phyloP scores from a whole-genome alignment of 2,329 filamentous ascomycete species.

The Epichloe hybrida region DNA sequence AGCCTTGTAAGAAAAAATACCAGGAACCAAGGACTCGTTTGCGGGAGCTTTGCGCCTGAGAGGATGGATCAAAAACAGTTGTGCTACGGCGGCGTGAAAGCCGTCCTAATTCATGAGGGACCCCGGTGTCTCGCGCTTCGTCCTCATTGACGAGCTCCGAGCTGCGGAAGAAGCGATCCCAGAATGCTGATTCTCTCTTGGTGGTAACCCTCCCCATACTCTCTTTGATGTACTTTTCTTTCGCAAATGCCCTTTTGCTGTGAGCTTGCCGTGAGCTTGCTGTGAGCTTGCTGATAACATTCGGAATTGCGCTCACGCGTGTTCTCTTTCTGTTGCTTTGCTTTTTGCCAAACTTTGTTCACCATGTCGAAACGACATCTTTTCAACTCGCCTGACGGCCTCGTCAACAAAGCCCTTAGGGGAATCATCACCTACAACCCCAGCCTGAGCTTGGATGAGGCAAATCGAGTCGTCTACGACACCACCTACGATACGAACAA shows the following conservation, averaged over 20 bases:
- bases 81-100: not conserved
- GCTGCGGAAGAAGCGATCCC: not conserved
- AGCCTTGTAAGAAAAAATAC: not conserved
- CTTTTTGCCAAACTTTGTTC: not conserved
- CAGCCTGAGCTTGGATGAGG: slow-evolving; percentile 32
- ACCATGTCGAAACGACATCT: slow-evolving; percentile 38
- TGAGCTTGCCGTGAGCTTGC: too few relatives aligned
- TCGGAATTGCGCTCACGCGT: too few relatives aligned
- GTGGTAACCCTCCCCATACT: slow-evolving; percentile 1
- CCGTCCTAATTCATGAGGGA: not conserved
- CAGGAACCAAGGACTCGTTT: not conserved
- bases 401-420: slow-evolving; percentile 37
- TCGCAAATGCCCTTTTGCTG: too few relatives aligned
- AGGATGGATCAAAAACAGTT: not conserved
- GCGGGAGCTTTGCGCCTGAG: not conserved
- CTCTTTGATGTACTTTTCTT: not conserved
- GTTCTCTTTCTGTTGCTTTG: not conserved
- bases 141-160: not conserved
- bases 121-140: not conserved
- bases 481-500: slow-evolving; percentile 28
- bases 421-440: slow-evolving; percentile 42
- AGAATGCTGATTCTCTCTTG: not conserved
- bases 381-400: slow-evolving; percentile 37
- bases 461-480: slow-evolving; percentile 38
- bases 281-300: too few relatives aligned